Evolutionary conservation across 192 early-diverging fungal species (phyloP).

Genomic region (Entophlyctis luteolus): DNA sequence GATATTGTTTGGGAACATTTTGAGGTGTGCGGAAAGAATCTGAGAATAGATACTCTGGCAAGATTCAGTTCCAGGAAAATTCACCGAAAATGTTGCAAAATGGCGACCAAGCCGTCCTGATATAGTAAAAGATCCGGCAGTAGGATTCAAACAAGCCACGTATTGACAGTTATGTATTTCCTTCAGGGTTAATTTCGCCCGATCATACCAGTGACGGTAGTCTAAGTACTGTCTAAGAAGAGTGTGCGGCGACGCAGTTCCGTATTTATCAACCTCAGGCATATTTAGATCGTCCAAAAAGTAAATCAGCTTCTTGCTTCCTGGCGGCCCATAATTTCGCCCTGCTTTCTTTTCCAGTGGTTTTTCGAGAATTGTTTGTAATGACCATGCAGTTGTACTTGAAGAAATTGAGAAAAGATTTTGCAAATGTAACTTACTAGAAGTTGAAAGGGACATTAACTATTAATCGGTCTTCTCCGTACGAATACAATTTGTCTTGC

Average conservation of each 20-base stretch:
- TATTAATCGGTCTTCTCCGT: constrained; percentile 55
- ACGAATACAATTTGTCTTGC: constrained; percentile 62
- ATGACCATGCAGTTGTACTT: constrained; percentile 57
- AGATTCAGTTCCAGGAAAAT: constrained; percentile 58
- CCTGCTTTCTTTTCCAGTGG: constrained; percentile 66
- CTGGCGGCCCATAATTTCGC: constrained; percentile 62
- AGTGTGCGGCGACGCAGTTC: constrained; percentile 59
- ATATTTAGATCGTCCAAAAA: constrained; percentile 68
- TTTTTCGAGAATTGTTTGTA: constrained; percentile 60
- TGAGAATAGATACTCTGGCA: constrained; percentile 57
- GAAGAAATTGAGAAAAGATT: too few species aligned
- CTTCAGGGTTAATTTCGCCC: constrained; percentile 60
- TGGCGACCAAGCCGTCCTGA: constrained; percentile 54
- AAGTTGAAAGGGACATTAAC: constrained; percentile 69
- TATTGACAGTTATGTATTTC: constrained; percentile 67
- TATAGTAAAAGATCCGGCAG: constrained; percentile 62
- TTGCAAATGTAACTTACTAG: too few species aligned
- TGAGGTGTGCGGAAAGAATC: constrained; percentile 54
- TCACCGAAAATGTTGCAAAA: constrained; percentile 62
- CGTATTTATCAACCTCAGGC: constrained; percentile 69
- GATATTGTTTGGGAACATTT: constrained; percentile 52
- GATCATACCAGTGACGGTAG: constrained; percentile 64
- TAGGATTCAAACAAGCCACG: constrained; percentile 66
- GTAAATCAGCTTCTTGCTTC: constrained; percentile 62
- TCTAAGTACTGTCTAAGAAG: constrained; percentile 60